Evolutionary conservation across 306 rosid species (phyloP).

Genomic region (Dalbergia cochinchinensis): DNA sequence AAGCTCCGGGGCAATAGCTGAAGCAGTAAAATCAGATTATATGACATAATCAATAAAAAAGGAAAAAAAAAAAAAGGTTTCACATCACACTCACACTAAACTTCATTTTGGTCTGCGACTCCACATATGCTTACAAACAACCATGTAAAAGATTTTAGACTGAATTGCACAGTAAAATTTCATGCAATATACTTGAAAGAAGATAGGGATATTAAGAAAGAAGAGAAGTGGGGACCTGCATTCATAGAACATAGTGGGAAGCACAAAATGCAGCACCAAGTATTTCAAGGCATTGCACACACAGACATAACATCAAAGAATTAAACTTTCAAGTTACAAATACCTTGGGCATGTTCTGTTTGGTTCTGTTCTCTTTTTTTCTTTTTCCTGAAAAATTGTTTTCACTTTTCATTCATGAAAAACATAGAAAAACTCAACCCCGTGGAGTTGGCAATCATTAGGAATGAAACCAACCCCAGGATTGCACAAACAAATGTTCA

Average conservation of each 20-base stretch:
- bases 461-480: neutral
- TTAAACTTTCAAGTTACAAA: neutral
- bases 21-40: conserved; percentile 39
- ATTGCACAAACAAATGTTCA: neutral
- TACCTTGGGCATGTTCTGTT: neutral
- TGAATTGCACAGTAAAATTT: neutral
- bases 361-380: neutral
- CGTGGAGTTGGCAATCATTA: no score
- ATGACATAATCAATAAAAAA: conserved; percentile 33
- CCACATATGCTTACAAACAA: conserved; percentile 10
- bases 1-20: conserved; percentile 88
- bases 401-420: neutral
- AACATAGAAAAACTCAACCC: neutral
- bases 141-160: conserved; percentile 24
- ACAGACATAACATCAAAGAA: neutral
- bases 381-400: neutral
- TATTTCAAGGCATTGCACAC: conserved; percentile 1
- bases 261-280: no score
- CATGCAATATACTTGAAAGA: conserved; percentile 6
- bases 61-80: conserved; percentile 13
- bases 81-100: conserved; percentile 35
- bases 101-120: neutral
- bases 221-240: neutral
- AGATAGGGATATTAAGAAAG: conserved; percentile 4
- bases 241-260: neutral